These are phyloP conservation scores for Mercurialis annua DNA, from an alignment of 345 rosid species.

Conservation along the genomic window DNA sequence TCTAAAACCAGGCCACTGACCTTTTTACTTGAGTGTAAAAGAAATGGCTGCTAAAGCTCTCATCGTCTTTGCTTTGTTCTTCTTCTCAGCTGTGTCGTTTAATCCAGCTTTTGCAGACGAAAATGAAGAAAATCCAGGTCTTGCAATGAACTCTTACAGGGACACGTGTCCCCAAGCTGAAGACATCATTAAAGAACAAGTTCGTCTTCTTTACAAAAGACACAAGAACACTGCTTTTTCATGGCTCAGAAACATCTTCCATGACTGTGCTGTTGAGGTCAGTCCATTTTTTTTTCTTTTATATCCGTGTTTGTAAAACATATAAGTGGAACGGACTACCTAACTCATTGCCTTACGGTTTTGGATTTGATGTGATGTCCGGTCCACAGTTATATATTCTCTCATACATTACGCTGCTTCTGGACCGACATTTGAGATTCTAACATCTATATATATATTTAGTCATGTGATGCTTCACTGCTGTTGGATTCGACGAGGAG, in stretches of 20 bases:
- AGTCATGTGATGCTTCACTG: constrained; percentile 98
- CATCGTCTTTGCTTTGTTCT: constrained; percentile 39
- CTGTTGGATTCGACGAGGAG: constrained; percentile 95
- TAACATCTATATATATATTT: too few species aligned
- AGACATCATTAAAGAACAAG: constrained; percentile 85
- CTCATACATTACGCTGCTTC: too few species aligned
- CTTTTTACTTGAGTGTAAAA: constrained; percentile 9
- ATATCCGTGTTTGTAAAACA: not conserved
- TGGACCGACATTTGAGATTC: too few species aligned
- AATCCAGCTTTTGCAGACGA: constrained; percentile 37
- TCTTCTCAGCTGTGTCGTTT: constrained; percentile 42
- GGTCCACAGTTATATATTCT: not conserved
- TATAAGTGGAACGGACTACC: too few species aligned
- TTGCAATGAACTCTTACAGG: constrained; percentile 77
- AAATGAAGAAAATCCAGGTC: constrained; percentile 58
- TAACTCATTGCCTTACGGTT: too few species aligned
- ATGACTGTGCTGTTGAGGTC: constrained; percentile 96
- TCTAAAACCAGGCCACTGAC: constrained; percentile 19
- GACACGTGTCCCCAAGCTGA: constrained; percentile 96
- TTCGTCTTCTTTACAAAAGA: constrained; percentile 88
- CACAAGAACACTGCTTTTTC: constrained; percentile 99
- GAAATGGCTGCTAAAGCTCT: constrained; percentile 50
- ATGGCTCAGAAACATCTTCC: constrained; percentile 98
- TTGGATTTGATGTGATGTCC: not conserved
- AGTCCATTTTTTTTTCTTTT: not conserved